Evolutionary conservation across 2,329 filamentous ascomycete genomes (phyloP).

Genomic region (Exophiala sideris): DNA sequence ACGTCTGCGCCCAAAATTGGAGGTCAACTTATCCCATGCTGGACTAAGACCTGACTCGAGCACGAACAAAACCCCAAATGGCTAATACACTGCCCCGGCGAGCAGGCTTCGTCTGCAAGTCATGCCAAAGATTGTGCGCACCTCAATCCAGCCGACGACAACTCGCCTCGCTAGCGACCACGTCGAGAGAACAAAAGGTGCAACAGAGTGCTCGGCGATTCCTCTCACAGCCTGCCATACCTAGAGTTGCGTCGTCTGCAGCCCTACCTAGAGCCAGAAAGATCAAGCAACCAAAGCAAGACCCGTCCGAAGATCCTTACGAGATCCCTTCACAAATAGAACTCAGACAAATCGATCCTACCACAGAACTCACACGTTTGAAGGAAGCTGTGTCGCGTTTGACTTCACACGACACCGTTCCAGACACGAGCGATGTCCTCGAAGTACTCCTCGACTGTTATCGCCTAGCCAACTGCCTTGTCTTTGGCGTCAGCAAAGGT

Average conservation of each 20-base stretch:
- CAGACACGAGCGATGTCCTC: constrained; percentile 11
- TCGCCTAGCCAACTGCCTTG: constrained; percentile 17
- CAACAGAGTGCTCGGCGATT: constrained; percentile 2
- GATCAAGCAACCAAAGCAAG: neutral
- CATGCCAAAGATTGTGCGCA: constrained; percentile 16
- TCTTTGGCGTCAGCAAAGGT: constrained; percentile 20
- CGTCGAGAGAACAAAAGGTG: constrained; percentile 8
- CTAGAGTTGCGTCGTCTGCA: neutral
- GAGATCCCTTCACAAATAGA: constrained; percentile 1
- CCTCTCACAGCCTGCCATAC: neutral
- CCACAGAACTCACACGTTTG: constrained; percentile 9
- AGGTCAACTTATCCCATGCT: no score
- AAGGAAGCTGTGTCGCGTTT: constrained; percentile 16
- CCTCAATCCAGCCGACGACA: constrained; percentile 8
- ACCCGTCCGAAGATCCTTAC: neutral
- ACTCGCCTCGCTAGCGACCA: constrained; percentile 7
- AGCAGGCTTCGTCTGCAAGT: constrained; percentile 19
- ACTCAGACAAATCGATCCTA: constrained; percentile 3
- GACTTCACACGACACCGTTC: constrained; percentile 13
- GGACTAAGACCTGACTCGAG: no score
- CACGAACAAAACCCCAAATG: constrained; percentile 3
- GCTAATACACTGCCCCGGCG: constrained; percentile 16
- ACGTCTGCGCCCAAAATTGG: no score
- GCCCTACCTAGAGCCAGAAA: neutral
- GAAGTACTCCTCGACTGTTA: constrained; percentile 15